These are phyloP conservation scores for Amphibolis antarctica DNA, from an alignment of 106 monocot genomes.

Conservation along the genomic window DNA sequence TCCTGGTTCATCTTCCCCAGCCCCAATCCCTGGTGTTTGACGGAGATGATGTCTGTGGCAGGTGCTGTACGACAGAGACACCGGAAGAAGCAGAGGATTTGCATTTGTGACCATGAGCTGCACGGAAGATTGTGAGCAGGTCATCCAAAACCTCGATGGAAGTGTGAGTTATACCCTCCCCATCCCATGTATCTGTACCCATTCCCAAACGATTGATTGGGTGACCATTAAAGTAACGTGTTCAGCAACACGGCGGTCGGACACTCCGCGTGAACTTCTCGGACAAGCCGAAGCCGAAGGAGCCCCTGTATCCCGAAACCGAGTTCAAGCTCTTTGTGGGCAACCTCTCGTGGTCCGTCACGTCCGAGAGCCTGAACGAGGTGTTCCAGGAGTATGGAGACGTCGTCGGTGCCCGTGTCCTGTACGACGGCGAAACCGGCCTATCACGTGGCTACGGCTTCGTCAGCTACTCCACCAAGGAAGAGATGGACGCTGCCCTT, in stretches of 20 bases:
- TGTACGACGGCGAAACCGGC: constrained; percentile 81
- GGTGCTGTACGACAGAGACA: constrained; percentile 75
- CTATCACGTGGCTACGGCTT: constrained; percentile 81
- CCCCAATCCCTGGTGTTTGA: no score
- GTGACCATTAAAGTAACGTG: no score
- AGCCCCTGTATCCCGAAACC: constrained; percentile 61
- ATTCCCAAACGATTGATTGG: no score
- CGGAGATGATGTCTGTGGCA: constrained; percentile 5
- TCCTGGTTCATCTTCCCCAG: no score
- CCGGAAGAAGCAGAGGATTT: constrained; percentile 90
- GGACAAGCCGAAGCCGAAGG: constrained; percentile 67
- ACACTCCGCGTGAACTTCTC: constrained; percentile 76
- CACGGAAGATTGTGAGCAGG: constrained; percentile 62
- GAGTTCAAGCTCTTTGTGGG: constrained; percentile 94
- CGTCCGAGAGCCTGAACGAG: constrained; percentile 44
- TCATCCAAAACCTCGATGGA: constrained; percentile 80
- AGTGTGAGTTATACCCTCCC: constrained; percentile 23
- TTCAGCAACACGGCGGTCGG: constrained; percentile 69
- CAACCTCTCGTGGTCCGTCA: constrained; percentile 82
- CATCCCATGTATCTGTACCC: no score
- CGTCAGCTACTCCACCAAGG: constrained; percentile 64
- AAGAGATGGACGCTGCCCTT: constrained; percentile 80
- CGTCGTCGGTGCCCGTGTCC: constrained; percentile 69
- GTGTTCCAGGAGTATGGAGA: constrained; percentile 58
- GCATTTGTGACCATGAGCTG: constrained; percentile 84